Conservation (phyloP, 352 stramenopile species). For the Globisporangium middletonii region DNA sequence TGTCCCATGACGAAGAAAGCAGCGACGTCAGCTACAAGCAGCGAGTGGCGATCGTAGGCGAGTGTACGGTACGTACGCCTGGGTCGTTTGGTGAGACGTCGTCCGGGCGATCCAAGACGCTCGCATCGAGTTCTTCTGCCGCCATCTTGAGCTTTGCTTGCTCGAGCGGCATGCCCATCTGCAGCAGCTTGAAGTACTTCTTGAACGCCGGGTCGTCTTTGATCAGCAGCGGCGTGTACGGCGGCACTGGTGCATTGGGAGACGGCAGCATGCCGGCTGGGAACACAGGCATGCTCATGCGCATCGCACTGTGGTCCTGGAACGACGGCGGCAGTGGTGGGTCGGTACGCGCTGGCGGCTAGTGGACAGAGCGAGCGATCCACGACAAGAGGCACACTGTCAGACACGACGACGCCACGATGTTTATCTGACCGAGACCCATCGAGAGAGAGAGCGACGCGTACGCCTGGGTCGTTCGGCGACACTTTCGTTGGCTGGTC, state of each 20-base stretch:
- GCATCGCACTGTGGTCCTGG: constrained; percentile 4
- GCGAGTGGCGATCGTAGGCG: too few relatives aligned
- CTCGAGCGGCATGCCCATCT: constrained; percentile 79
- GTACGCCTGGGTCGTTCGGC: constrained; percentile 74
- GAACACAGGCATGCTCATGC: constrained; percentile 26
- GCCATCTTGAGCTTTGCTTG: constrained; percentile 85
- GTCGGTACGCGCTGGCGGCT: constrained; percentile 19
- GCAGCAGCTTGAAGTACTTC: constrained; percentile 81
- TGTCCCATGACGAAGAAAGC: constrained; percentile 1
- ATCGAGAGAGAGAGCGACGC: constrained; percentile 8
- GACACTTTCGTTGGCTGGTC: constrained; percentile 58
- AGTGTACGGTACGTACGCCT: constrained; percentile 35
- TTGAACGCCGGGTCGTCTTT: constrained; percentile 67
- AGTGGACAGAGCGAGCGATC: background rate
- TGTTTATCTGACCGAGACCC: too few relatives aligned
- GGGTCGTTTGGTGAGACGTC: constrained; percentile 76
- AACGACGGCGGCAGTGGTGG: background rate
- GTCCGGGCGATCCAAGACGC: constrained; percentile 61
- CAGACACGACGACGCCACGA: background rate
- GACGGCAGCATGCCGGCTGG: constrained; percentile 15
- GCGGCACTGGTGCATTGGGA: constrained; percentile 6
- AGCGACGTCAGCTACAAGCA: too few relatives aligned
- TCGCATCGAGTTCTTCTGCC: constrained; percentile 52
- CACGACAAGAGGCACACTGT: background rate
- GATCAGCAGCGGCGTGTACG: constrained; percentile 66